Percentiles rank a stretch among this genome's conserved stretches.
Evolutionary conservation across 1,284 basidiomycete species (phyloP).

Genomic region (Fomitopsis palustris): DNA sequence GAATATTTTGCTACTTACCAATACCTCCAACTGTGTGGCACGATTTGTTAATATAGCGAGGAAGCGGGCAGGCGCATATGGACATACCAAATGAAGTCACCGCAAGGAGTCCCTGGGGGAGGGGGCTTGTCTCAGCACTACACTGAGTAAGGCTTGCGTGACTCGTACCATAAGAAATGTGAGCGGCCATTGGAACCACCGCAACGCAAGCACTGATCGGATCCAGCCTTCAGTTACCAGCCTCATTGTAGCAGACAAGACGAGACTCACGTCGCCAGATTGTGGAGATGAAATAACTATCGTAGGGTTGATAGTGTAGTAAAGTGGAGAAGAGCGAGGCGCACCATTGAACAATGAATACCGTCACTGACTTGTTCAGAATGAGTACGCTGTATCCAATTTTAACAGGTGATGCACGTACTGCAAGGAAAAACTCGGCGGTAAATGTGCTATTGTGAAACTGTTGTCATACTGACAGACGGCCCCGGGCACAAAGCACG

Average conservation of each 20-base stretch:
- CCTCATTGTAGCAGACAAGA: background rate
- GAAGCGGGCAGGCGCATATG: no score
- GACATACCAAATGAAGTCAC: slow-evolving; percentile 2
- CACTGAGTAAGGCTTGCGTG: background rate
- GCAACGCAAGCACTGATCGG: background rate
- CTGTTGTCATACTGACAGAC: no score
- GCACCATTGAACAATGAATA: slow-evolving; percentile 6
- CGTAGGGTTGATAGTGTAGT: background rate
- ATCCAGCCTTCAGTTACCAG: background rate
- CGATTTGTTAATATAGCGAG: no score
- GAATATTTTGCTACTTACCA: background rate
- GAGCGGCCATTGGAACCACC: background rate
- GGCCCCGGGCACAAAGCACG: no score
- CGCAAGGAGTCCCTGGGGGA: background rate
- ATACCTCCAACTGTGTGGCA: slow-evolving; percentile 3
- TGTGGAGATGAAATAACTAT: slow-evolving; percentile 5
- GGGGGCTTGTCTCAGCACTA: no score
- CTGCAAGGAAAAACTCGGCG: slow-evolving; percentile 6
- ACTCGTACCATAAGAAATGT: background rate
- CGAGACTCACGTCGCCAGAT: slow-evolving; percentile 4
- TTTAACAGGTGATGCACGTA: background rate
- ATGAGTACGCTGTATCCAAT: background rate
- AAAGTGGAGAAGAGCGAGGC: background rate
- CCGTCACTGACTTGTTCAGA: slow-evolving; percentile 3
- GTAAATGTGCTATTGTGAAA: background rate